Conservation (phyloP, 345 rosid genomes). For the Brassica juncea region DNA sequence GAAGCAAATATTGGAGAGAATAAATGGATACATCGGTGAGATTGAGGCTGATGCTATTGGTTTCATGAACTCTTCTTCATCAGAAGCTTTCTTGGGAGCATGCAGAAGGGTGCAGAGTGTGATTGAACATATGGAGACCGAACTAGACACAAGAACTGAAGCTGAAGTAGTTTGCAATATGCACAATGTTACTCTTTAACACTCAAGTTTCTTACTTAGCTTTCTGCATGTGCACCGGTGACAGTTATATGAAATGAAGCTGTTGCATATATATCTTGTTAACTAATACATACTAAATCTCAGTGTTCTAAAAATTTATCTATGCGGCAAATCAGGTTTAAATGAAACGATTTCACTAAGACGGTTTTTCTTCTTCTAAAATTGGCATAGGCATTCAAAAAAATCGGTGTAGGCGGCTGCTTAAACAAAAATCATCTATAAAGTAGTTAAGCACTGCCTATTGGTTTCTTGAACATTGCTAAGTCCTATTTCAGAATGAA, state of each 20-base stretch:
- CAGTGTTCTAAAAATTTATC: too few relatives aligned
- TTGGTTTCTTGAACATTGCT: not conserved
- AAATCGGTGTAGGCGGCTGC: too few relatives aligned
- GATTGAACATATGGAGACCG: constrained; percentile 41
- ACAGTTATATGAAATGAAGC: not conserved
- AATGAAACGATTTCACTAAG: too few relatives aligned
- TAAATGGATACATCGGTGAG: constrained; percentile 35
- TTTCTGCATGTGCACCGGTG: not conserved
- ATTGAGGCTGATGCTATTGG: constrained; percentile 45
- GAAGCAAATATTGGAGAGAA: constrained; percentile 45
- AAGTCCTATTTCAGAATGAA: constrained; percentile 13
- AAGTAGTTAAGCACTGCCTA: too few relatives aligned
- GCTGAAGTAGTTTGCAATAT: constrained; percentile 37
- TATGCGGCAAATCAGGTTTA: too few relatives aligned
- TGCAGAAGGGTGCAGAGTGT: constrained; percentile 49
- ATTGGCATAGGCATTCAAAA: too few relatives aligned
- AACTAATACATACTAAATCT: not conserved
- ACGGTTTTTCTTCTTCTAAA: too few relatives aligned
- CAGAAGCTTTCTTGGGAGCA: constrained; percentile 48
- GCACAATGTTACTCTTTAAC: constrained; percentile 28
- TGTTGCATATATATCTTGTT: not conserved
- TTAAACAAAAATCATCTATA: too few relatives aligned
- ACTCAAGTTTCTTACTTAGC: not conserved
- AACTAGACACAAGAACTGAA: constrained; percentile 36
- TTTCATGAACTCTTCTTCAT: constrained; percentile 38